These are phyloP conservation scores for Phytophthora pluvialis DNA, from an alignment of 352 stramenopile genomes.

Conservation along the genomic window DNA sequence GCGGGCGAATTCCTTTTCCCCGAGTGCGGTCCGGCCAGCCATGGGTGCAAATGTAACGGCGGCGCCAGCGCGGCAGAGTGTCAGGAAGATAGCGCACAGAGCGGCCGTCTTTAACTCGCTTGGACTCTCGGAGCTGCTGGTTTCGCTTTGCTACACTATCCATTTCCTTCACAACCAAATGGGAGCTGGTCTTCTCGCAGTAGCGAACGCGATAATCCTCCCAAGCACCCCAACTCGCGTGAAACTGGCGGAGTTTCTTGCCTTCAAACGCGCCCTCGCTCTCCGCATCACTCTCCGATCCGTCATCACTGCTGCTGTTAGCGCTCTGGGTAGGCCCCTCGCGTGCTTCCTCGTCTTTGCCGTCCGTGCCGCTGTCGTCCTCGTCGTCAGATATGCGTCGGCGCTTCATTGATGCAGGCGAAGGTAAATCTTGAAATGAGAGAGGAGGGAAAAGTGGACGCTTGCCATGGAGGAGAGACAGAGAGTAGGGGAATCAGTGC, in stretches of 20 bases:
- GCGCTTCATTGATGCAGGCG: too few species aligned
- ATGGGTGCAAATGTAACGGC: slow-evolving; percentile 6
- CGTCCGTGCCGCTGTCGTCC: too few species aligned
- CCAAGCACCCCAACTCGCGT: background rate
- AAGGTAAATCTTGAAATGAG: too few species aligned
- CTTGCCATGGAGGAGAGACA: too few species aligned
- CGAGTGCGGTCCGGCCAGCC: background rate
- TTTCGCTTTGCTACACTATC: slow-evolving; percentile 4
- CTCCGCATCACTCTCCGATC: background rate
- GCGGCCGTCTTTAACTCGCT: background rate
- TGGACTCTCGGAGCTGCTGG: background rate
- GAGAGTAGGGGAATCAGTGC: too few species aligned
- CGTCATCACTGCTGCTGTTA: too few species aligned
- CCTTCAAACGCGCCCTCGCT: background rate
- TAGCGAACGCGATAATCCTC: slow-evolving; percentile 2
- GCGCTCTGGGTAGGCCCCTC: too few species aligned
- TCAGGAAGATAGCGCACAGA: background rate
- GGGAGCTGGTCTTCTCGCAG: background rate
- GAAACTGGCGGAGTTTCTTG: background rate
- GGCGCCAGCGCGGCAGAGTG: background rate
- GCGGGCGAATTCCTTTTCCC: background rate
- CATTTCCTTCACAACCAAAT: slow-evolving; percentile 1
- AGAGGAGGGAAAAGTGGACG: too few species aligned
- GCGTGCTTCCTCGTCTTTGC: too few species aligned
- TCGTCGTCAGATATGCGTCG: too few species aligned